Conservation (phyloP, 805 yeast species). For the Kodamaea sagamina region DNA sequence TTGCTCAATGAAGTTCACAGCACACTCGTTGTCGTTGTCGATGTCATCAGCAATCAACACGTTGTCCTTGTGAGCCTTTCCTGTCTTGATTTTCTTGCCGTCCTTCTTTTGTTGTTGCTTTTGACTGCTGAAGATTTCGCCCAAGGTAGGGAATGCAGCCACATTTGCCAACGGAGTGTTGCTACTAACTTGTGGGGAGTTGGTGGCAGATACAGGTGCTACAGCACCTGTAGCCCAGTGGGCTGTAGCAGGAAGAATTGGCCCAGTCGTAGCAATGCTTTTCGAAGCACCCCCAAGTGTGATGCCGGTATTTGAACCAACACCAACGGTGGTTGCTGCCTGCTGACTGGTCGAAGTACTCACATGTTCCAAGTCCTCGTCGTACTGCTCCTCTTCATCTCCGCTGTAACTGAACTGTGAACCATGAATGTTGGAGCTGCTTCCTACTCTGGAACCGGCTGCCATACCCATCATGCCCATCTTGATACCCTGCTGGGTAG, state of each 20-base stretch:
- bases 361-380: conserved; percentile 11
- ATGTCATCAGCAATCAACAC: conserved; percentile 49
- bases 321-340: neutral
- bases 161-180: conserved; percentile 45
- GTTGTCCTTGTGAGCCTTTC: conserved; percentile 33
- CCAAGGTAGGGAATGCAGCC: conserved; percentile 62
- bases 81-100: conserved; percentile 30
- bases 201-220: conserved; percentile 25
- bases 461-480: conserved; percentile 48
- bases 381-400: conserved; percentile 15
- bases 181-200: conserved; percentile 40
- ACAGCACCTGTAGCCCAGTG: conserved; percentile 53
- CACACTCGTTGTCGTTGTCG: conserved; percentile 47
- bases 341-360: neutral
- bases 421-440: conserved; percentile 24
- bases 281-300: neutral
- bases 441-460: conserved; percentile 16
- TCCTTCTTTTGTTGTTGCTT: conserved; percentile 33
- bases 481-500: conserved; percentile 70
- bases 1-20: conserved; percentile 50
- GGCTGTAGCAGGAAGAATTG: conserved; percentile 69
- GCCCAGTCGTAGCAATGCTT: conserved; percentile 23
- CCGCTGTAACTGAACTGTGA: conserved; percentile 15
- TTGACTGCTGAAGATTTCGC: conserved; percentile 45
- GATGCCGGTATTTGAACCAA: neutral